These are phyloP conservation scores for Pycnococcus provasolii DNA, from an alignment of 139 green algal species.

Conservation along the genomic window DNA sequence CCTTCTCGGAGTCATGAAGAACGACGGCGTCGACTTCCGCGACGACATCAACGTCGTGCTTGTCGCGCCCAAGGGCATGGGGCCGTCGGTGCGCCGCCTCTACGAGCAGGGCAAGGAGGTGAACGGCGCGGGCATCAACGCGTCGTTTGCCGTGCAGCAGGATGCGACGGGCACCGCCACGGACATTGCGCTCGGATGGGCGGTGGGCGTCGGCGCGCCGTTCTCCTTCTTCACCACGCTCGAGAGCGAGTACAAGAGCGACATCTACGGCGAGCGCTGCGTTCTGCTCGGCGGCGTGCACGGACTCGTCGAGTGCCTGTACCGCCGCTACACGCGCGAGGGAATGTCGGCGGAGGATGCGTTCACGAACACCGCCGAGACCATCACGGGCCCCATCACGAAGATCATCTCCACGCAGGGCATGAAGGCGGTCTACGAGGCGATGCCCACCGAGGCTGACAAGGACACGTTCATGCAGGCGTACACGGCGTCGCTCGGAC, in stretches of 20 bases:
- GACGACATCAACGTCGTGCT: conserved; percentile 97
- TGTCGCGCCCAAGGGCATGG: conserved; percentile 99
- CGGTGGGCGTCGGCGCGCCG: conserved; percentile 83
- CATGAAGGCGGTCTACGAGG: conserved; percentile 93
- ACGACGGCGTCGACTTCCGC: conserved; percentile 83
- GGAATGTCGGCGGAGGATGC: conserved; percentile 73
- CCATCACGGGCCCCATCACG: conserved; percentile 91
- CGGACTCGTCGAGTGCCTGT: conserved; percentile 95
- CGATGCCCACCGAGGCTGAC: conserved; percentile 46
- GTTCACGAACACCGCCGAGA: conserved; percentile 92
- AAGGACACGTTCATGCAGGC: conserved; percentile 82
- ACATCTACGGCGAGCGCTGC: conserved; percentile 97
- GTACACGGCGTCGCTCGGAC: conserved; percentile 75
- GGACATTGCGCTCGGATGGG: conserved; percentile 95
- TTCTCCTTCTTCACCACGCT: conserved; percentile 97
- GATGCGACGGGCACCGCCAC: conserved; percentile 85
- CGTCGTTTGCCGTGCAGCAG: conserved; percentile 98
- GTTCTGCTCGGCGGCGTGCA: conserved; percentile 96
- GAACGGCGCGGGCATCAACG: conserved; percentile 98
- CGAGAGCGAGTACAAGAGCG: conserved; percentile 95
- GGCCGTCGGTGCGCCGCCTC: conserved; percentile 75
- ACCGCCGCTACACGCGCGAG: conserved; percentile 69
- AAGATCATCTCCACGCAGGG: conserved; percentile 85
- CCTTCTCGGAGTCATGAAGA: conserved; percentile 66
- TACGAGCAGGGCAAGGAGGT: conserved; percentile 98